Percentiles rank a stretch among this genome's conserved stretches.
Conservation (phyloP, 2,329 filamentous ascomycete genomes). For the Penicillium digitatum region DNA sequence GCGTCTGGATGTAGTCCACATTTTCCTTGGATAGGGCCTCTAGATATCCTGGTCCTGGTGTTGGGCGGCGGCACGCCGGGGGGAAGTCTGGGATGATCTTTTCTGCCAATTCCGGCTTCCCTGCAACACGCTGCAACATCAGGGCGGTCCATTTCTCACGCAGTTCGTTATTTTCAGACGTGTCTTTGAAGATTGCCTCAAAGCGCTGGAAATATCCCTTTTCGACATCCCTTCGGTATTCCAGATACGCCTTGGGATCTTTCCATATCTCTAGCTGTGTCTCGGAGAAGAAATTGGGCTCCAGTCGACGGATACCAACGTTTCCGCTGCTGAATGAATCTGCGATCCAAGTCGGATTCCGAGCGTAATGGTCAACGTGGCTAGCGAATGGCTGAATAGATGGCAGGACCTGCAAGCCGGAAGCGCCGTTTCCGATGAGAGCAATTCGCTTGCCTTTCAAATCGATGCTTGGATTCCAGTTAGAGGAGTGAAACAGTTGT, state of each 20-base stretch:
- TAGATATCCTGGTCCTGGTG: slow-evolving; percentile 64
- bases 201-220: slow-evolving; percentile 61
- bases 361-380: slow-evolving; percentile 61
- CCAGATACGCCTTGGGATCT: slow-evolving; percentile 59
- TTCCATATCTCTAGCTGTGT: slow-evolving; percentile 57
- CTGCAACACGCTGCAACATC: slow-evolving; percentile 53
- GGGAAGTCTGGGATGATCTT: slow-evolving; percentile 60
- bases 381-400: slow-evolving; percentile 38
- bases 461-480: slow-evolving; percentile 55
- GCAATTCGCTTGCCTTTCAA: slow-evolving; percentile 50
- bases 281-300: slow-evolving; percentile 53
- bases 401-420: slow-evolving; percentile 53
- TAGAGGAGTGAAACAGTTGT: slow-evolving; percentile 56
- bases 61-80: slow-evolving; percentile 61
- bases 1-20: slow-evolving; percentile 57
- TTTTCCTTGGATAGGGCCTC: slow-evolving; percentile 61
- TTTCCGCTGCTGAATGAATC: slow-evolving; percentile 53
- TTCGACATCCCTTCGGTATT: slow-evolving; percentile 56
- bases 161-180: slow-evolving; percentile 48
- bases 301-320: slow-evolving; percentile 51
- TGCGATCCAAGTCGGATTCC: slow-evolving; percentile 65
- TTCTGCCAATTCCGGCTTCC: slow-evolving; percentile 55
- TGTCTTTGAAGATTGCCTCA: slow-evolving; percentile 52
- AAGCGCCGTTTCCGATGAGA: slow-evolving; percentile 62
- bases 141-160: slow-evolving; percentile 49